Conservation (phyloP, 257 asterid genomes). For the Lantana camara region DNA sequence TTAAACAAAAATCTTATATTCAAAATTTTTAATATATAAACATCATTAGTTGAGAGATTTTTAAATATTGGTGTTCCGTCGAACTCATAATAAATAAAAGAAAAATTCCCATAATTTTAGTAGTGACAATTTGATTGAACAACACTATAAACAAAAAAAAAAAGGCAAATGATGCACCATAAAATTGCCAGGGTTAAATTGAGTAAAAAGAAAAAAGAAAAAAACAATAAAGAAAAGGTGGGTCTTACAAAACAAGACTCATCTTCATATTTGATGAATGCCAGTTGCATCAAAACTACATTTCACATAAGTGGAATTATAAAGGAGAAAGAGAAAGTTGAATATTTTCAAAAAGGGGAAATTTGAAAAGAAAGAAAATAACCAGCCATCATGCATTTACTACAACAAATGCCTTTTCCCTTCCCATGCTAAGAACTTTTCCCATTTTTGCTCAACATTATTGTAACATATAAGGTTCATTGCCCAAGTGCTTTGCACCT, state of each 20-base stretch:
- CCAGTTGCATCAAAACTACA: slow-evolving; percentile 19
- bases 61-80: too few species aligned
- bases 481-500: slow-evolving; percentile 11
- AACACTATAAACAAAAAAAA: slow-evolving; percentile 3
- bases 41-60: too few species aligned
- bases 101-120: too few species aligned
- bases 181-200: background rate
- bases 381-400: slow-evolving; percentile 25
- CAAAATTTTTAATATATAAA: too few species aligned
- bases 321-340: slow-evolving; percentile 10
- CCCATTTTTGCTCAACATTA: background rate
- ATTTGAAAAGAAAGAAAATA: background rate
- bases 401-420: slow-evolving; percentile 13
- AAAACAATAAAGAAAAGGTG: background rate
- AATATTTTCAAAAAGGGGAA: slow-evolving; percentile 12
- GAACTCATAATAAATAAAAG: too few species aligned
- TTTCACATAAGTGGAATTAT: slow-evolving; percentile 27
- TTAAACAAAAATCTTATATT: too few species aligned
- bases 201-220: background rate
- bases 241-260: background rate
- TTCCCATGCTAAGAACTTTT: slow-evolving; percentile 17
- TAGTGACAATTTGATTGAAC: slow-evolving; percentile 32
- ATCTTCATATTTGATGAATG: slow-evolving; percentile 1
- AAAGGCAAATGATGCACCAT: background rate
- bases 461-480: slow-evolving; percentile 15